phyloP scores from a whole-genome alignment of 2,329 filamentous ascomycete genomes.

The Zasmidium citrigriseum region DNA sequence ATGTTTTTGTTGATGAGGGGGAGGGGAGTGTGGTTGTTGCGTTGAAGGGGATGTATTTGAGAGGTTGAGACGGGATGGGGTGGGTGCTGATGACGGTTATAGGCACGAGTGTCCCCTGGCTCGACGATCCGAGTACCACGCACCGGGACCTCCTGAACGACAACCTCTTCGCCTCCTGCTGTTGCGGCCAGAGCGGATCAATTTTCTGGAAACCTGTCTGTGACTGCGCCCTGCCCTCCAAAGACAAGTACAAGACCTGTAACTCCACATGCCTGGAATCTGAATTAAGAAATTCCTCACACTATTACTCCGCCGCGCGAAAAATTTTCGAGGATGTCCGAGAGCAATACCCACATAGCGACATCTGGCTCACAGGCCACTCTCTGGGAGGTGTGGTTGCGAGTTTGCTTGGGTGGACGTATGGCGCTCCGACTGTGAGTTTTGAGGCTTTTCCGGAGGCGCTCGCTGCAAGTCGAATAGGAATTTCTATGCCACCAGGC shows the following conservation, averaged over 20 bases:
- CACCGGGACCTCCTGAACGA: slow-evolving; percentile 96
- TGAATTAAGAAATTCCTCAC: slow-evolving; percentile 75
- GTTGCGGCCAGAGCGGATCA: slow-evolving; percentile 87
- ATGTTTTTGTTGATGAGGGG: slow-evolving; percentile 80
- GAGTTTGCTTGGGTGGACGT: slow-evolving; percentile 82
- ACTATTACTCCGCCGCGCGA: slow-evolving; percentile 83
- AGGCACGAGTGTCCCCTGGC: slow-evolving; percentile 65
- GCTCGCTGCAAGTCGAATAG: slow-evolving; percentile 76
- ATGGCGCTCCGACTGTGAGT: slow-evolving; percentile 82
- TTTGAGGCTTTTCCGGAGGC: slow-evolving; percentile 92
- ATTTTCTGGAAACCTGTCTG: slow-evolving; percentile 89
- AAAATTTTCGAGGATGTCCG: slow-evolving; percentile 91
- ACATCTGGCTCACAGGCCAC: slow-evolving; percentile 85
- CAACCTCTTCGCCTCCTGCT: slow-evolving; percentile 97
- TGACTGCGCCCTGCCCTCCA: slow-evolving; percentile 75
- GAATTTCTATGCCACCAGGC: slow-evolving; percentile 79
- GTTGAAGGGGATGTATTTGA: slow-evolving; percentile 57
- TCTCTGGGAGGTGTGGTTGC: slow-evolving; percentile 85
- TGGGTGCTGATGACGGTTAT: background rate
- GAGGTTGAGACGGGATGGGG: background rate
- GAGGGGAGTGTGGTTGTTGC: slow-evolving; percentile 88
- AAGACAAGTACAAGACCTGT: slow-evolving; percentile 66
- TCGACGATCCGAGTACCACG: slow-evolving; percentile 89
- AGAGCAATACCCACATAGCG: slow-evolving; percentile 75
- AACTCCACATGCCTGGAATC: slow-evolving; percentile 83